Evolutionary conservation across 2,329 filamentous ascomycete genomes (phyloP).

Genomic region (Venturia oleaginea): DNA sequence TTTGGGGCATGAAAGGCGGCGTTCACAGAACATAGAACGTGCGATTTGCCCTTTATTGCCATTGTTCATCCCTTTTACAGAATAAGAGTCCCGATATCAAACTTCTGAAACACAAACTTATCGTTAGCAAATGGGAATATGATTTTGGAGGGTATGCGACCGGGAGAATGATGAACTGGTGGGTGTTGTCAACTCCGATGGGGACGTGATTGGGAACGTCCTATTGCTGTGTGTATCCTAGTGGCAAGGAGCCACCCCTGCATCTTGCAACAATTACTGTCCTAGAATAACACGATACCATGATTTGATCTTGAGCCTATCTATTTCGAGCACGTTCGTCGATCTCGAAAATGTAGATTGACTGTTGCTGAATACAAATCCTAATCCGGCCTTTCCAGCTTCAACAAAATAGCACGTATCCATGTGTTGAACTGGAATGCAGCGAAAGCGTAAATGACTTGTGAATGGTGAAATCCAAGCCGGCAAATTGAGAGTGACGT

Average conservation of each 20-base stretch:
- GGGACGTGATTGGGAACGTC: neutral
- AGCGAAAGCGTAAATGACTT: neutral
- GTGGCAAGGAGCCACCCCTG: neutral
- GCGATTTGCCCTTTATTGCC: neutral
- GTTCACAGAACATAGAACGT: constrained; percentile 1
- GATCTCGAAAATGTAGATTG: neutral
- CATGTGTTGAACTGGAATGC: neutral
- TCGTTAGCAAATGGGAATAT: neutral
- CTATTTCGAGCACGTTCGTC: neutral
- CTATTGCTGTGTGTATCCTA: neutral
- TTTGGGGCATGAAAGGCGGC: neutral
- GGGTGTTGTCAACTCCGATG: neutral
- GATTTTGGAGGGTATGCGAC: neutral
- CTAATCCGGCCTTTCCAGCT: neutral
- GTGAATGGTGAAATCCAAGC: neutral
- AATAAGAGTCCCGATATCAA: neutral
- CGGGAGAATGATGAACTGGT: neutral
- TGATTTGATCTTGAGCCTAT: neutral
- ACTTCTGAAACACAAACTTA: neutral
- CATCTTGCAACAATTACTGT: neutral
- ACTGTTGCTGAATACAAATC: neutral
- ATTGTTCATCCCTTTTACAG: neutral
- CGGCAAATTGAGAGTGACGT: neutral
- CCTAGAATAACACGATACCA: neutral
- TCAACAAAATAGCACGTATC: neutral